Base-by-base conservation (phyloP, 331 rosid species). In the Spiraea crenata region DNA sequence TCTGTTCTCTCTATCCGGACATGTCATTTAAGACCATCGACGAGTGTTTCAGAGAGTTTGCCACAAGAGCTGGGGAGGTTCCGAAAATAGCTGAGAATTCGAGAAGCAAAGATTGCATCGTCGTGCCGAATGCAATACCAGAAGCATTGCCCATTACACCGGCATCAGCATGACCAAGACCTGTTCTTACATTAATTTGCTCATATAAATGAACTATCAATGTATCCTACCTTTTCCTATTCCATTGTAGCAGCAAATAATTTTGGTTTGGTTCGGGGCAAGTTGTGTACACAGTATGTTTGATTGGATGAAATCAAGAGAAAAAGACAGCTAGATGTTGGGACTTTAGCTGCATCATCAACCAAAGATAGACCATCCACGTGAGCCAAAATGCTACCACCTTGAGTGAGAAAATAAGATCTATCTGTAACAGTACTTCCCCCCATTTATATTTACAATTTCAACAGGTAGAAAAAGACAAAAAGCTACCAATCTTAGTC, bases 371-470 rank as follows among this genome's bases (percentile, higher is more conserved):
- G 54, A 48, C 13, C 15, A 48, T 48, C 15, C n/a, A 11, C 54
- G 54, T 48, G 15, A 49, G 31, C 5, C 51, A 3, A 13, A 13
- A 48, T 48, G 9, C 54, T 15, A 49, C 19, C 54, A 49, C n/a
- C 14, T 15, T 12, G 17, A 6, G 6, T 57, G 31, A 12, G 44
- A 4, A 17, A 48, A 55, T 59, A 31, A 34, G 62, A 58, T 45
- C 48, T 50, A 65, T 25, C 60, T 57, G 35, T 46, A 15, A 41
- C 0, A 9, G 44, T 49, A 50, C 7, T 63, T 59, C 10, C 46
- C 39, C 9, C 51, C 31, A 2, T 25, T 74, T 62, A 61, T 79
- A 84, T 85, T 72, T 85, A 90, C 88, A 83, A 61, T 55, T 76
- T 72, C 9, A 60, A 62, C 54, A n/a, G 62, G 60, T 40, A n/a